These are phyloP conservation scores for Tephrocybe sp. DNA, from an alignment of 768 basidiomycete species.

Conservation along the genomic window DNA sequence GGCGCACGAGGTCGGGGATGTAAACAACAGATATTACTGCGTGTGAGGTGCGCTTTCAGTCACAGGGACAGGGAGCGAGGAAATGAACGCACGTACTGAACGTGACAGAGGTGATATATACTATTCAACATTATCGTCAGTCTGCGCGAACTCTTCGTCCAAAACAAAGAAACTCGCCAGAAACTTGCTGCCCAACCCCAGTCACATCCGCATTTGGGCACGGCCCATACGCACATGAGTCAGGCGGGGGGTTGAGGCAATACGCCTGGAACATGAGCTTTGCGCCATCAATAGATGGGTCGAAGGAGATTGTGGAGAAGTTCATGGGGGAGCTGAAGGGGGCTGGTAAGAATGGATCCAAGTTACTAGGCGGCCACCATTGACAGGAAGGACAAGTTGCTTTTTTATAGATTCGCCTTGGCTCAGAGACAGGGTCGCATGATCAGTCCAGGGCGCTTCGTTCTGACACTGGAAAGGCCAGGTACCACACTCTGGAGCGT, in stretches of 20 bases:
- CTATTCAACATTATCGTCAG: neutral
- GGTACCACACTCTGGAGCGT: too few relatives aligned
- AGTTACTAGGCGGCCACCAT: too few relatives aligned
- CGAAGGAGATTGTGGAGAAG: too few relatives aligned
- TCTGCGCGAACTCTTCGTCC: too few relatives aligned
- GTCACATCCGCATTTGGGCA: constrained; percentile 23
- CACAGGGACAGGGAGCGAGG: neutral
- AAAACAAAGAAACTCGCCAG: constrained; percentile 10
- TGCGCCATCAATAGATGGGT: neutral
- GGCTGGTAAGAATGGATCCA: too few relatives aligned
- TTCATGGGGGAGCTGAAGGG: too few relatives aligned
- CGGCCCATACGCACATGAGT: constrained; percentile 14
- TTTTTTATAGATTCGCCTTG: too few relatives aligned
- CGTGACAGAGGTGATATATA: constrained; percentile 9
- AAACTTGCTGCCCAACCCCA: constrained; percentile 20
- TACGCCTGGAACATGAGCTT: constrained; percentile 12
- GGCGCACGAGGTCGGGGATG: constrained; percentile 5
- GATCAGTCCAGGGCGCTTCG: too few relatives aligned
- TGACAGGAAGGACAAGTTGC: too few relatives aligned
- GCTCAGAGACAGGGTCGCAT: too few relatives aligned
- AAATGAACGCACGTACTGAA: constrained; percentile 8
- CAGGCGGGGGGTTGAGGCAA: constrained; percentile 15
- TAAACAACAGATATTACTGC: constrained; percentile 14
- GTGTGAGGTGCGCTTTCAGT: neutral
- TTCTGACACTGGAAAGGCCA: too few relatives aligned